phyloP scores from a whole-genome alignment of 176 grass and related monocot genomes.

The Oryza punctata region DNA sequence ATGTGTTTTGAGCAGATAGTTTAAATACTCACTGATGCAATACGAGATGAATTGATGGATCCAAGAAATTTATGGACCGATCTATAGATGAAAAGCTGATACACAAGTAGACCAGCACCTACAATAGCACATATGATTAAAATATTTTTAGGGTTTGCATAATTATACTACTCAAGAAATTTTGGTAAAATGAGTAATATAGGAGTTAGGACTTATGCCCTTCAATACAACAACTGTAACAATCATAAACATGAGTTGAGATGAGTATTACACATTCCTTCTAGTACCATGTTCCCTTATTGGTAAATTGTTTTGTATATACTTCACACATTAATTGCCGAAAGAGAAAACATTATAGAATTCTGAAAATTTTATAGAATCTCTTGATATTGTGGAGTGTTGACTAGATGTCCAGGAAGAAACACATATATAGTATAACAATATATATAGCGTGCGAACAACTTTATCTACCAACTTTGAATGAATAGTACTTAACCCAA shows the following conservation, averaged over 20 bases:
- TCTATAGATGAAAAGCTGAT: slow-evolving; percentile 47
- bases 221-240: background rate
- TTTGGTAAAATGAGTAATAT: background rate
- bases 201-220: background rate
- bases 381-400: no score
- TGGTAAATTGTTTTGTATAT: no score
- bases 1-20: background rate
- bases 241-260: background rate
- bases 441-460: no score
- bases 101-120: slow-evolving; percentile 71
- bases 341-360: background rate
- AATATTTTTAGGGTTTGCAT: background rate
- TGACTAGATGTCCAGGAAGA: no score
- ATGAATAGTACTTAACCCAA: background rate
- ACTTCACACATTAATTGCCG: background rate
- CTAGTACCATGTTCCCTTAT: background rate
- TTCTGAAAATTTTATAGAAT: background rate
- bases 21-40: slow-evolving; percentile 55
- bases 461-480: background rate
- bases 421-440: no score
- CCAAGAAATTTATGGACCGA: slow-evolving; percentile 50
- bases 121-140: background rate
- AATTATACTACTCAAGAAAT: background rate
- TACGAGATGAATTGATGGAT: slow-evolving; percentile 52
- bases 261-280: background rate